phyloP scores from a whole-genome alignment of 352 stramenopile species.

The Pythium pectinolyticum region DNA sequence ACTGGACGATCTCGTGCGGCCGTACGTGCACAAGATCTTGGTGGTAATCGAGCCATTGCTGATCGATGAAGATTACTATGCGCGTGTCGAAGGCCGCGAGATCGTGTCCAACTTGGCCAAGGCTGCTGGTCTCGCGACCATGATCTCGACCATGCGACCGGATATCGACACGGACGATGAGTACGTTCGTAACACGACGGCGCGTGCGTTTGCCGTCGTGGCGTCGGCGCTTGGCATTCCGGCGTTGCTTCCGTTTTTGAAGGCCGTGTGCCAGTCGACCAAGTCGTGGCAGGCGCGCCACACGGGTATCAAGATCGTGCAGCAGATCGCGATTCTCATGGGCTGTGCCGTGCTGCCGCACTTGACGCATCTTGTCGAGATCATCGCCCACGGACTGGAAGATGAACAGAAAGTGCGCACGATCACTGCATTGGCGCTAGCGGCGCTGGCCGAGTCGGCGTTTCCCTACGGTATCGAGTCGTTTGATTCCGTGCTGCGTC shows the following conservation, averaged over 20 bases:
- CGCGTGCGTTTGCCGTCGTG: slow-evolving; percentile 98
- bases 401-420: slow-evolving; percentile 98
- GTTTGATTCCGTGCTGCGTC: slow-evolving; percentile 98
- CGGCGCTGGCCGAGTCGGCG: slow-evolving; percentile 95
- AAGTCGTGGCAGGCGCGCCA: slow-evolving; percentile 99
- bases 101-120: slow-evolving; percentile 99
- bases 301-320: slow-evolving; percentile 99
- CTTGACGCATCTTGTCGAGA: slow-evolving; percentile 97
- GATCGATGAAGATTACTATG: slow-evolving; percentile 99
- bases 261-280: slow-evolving; percentile 97
- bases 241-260: slow-evolving; percentile 97
- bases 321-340: slow-evolving; percentile 99
- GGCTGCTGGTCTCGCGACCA: slow-evolving; percentile 97
- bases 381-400: slow-evolving; percentile 96
- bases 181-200: slow-evolving; percentile 99
- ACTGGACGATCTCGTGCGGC: slow-evolving; percentile 98
- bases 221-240: slow-evolving; percentile 97
- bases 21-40: slow-evolving; percentile 99
- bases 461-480: slow-evolving; percentile 99
- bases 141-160: slow-evolving; percentile 99
- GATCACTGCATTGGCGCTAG: slow-evolving; percentile 98
- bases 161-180: slow-evolving; percentile 99
- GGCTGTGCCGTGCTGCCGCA: slow-evolving; percentile 98
- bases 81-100: slow-evolving; percentile 97
- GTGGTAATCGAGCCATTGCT: slow-evolving; percentile 99